Conservation (phyloP, 2,329 filamentous ascomycete genomes). For the Madurella fahalii region DNA sequence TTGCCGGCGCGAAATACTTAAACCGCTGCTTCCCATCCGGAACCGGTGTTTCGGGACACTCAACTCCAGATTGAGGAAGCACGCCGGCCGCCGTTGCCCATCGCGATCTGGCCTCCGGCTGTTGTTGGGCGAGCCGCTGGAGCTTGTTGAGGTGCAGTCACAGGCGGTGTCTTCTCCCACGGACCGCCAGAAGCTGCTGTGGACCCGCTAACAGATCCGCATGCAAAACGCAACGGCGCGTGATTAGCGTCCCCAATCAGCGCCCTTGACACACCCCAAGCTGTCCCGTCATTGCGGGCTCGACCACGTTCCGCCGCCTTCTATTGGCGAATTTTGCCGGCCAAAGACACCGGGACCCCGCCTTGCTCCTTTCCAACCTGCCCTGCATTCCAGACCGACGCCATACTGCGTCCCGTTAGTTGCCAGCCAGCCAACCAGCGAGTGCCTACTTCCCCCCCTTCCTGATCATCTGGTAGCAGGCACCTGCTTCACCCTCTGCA, state of each 20-base stretch:
- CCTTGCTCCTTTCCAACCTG: slow-evolving; percentile 9
- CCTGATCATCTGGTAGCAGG: slow-evolving; percentile 10
- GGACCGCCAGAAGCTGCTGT: not conserved
- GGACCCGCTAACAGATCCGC: slow-evolving; percentile 6
- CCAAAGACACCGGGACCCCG: slow-evolving; percentile 16
- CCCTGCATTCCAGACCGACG: slow-evolving; percentile 11
- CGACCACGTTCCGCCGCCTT: not conserved
- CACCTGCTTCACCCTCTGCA: not conserved
- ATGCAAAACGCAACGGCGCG: slow-evolving; percentile 7
- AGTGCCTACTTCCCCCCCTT: not conserved
- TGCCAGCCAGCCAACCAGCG: slow-evolving; percentile 4
- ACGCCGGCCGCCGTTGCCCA: too few species aligned
- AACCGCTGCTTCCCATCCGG: too few species aligned
- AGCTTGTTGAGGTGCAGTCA: too few species aligned
- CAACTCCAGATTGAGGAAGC: too few species aligned
- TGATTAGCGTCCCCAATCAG: slow-evolving; percentile 16
- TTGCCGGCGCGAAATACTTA: too few species aligned
- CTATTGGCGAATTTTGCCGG: slow-evolving; percentile 19
- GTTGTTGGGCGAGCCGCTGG: too few species aligned
- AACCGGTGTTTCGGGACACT: too few species aligned
- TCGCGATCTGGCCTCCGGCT: too few species aligned
- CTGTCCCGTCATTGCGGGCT: slow-evolving; percentile 10
- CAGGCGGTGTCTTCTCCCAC: not conserved
- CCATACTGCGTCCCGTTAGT: not conserved
- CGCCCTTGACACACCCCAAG: slow-evolving; percentile 3